Base-by-base conservation (phyloP, 78 protist species). In the Monocercomonoides exilis region DNA sequence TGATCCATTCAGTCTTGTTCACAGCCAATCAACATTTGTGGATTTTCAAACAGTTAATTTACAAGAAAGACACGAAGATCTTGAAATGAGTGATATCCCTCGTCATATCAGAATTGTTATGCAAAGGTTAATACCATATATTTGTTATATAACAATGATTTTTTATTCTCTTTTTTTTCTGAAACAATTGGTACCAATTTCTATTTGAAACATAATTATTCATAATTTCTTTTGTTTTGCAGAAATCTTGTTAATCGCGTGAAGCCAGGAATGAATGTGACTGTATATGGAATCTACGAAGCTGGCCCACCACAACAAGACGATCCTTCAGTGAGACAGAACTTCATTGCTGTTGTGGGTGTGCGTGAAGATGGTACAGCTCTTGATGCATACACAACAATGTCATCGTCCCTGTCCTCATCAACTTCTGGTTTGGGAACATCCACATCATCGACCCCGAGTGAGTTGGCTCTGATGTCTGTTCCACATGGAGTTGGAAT, bases 11-110 rank as follows among this genome's bases (percentile, higher is more conserved):
- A 44, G 70, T 21, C 81, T 96, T 38, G 44, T 95, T 1, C 41
- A 96, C 5, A 97, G 94, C 45, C 21, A 44, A 3, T 91, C 89
- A 35, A 77, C 46, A 79, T 96, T 87, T 90, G 88, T 94, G n/a
- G 96, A 96, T 85, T 96, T 87, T 44, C 97, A 98, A 81, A 79
- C 90, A 43, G 84, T 97, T 70, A 97, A 97, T 90, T 87, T 98
- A 42, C 99, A 98, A 88, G 99, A 98, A 90, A 29, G 80, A 6
- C 99, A 99, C 6, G 99, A 97, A 77, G 41, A 64, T 21, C 95
- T 98, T 5, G 99, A 99, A 5, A 97, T 99, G 0, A 99, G 99
- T 5, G 99, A 98, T 70, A 92, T 98, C 91, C 99, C 99, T 3
- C 93, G 99, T 36, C 93, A 94, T 87, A 77, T 97, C 0, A 84